Evolutionary conservation across 2,329 filamentous ascomycete genomes (phyloP), one percentile per base, ranked within the genome.

Genomic region (Botrytis tulipae): DNA sequence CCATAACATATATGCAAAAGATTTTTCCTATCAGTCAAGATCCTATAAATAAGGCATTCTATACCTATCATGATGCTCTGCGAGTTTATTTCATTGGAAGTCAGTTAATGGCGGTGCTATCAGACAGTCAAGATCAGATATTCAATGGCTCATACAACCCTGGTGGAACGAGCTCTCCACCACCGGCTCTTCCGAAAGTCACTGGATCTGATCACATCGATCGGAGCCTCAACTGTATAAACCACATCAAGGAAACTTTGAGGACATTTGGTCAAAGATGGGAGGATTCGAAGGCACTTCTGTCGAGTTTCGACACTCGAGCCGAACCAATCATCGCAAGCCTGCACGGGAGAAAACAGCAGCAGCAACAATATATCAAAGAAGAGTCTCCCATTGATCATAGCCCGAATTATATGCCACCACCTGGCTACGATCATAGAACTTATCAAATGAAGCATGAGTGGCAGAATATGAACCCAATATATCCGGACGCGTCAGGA

Each of bases 51-150:
- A 86, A 87, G 25, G 88, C 91, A 7, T 92, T 95, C 70, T 89
- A 96, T 78, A 95, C 93, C 0, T 97, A 95, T 78, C 91, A 97
- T 79, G 95, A 98, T 80, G 93, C 94, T 1, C 87, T 97, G 79
- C 90, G 95, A 70, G 91, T 93, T 1, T 96, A 93, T 79, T 97
- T 91, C 78, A 89, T 91, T 83, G 89, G 87, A 22, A 89, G 85
- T 74, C 90, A 91, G 77, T 87, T 91, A 73, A 82, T 90, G 25
- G 87, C 88, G 1, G 88, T 91, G 12, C 81, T 91, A n/a, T 84
- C 84, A 5, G 87, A 89, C 74, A 85, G 87, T 1, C 86, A 87
- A 71, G 87, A 90, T 61, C 81, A 87, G 74, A 84, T 91, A 4
- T 82, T 91, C 10, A 85, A 85, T 46, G 84, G 78, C 16, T 78